Evolutionary conservation across 805 yeast species (phyloP).

Genomic region (Kodamaea restingae): DNA sequence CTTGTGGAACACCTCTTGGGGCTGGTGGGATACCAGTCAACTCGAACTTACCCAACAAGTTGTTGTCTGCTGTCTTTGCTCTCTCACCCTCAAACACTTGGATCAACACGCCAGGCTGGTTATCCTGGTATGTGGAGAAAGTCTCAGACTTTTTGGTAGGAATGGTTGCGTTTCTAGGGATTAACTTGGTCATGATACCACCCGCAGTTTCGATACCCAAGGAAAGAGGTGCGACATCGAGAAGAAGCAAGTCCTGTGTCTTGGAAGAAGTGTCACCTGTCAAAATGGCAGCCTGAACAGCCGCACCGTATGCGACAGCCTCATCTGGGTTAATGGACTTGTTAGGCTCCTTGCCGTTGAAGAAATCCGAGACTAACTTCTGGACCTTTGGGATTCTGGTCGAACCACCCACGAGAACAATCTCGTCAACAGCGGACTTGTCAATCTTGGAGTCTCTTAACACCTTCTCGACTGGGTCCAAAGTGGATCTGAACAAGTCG

Average conservation of each 20-base stretch:
- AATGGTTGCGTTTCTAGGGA: slow-evolving; percentile 90
- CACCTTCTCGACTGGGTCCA: slow-evolving; percentile 95
- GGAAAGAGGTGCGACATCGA: slow-evolving; percentile 92
- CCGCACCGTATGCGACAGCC: slow-evolving; percentile 99
- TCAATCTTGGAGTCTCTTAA: slow-evolving; percentile 88
- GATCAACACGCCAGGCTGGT: slow-evolving; percentile 91
- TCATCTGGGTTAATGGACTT: slow-evolving; percentile 99
- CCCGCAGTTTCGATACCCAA: slow-evolving; percentile 96
- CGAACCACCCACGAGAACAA: slow-evolving; percentile 97
- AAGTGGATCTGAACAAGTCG: slow-evolving; percentile 88
- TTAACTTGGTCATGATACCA: slow-evolving; percentile 95
- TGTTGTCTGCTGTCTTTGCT: slow-evolving; percentile 90
- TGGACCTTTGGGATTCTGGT: slow-evolving; percentile 99
- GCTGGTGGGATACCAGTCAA: slow-evolving; percentile 86
- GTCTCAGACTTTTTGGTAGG: slow-evolving; percentile 95
- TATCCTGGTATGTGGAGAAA: slow-evolving; percentile 93
- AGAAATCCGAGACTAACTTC: slow-evolving; percentile 83
- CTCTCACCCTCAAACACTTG: slow-evolving; percentile 97
- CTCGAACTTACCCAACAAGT: slow-evolving; percentile 81
- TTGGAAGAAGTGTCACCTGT: slow-evolving; percentile 70
- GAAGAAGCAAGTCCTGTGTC: slow-evolving; percentile 54
- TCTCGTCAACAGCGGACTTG: slow-evolving; percentile 86
- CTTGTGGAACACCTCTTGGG: slow-evolving; percentile 89
- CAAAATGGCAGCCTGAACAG: slow-evolving; percentile 97
- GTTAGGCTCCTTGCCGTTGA: slow-evolving; percentile 92